Conservation (phyloP, 352 stramenopile genomes). For the Elongisporangium undulatum region DNA sequence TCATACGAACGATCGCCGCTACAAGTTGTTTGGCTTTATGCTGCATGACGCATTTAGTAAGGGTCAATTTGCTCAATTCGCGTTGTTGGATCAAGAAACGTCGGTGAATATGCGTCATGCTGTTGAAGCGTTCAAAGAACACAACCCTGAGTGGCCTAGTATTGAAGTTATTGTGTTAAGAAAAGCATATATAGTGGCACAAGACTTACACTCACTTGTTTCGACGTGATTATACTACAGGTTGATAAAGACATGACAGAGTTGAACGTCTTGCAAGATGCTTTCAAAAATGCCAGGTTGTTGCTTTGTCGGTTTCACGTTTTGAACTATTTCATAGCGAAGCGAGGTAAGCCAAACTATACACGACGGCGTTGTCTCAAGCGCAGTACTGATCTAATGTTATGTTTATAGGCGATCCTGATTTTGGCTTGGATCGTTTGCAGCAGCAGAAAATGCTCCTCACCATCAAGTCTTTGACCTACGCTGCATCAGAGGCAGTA, state of each 20-base stretch:
- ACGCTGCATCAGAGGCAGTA: background rate
- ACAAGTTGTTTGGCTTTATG: conserved; percentile 14
- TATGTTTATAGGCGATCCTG: background rate
- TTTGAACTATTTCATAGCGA: conserved; percentile 1
- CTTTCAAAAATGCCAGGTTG: background rate
- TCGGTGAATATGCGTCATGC: background rate
- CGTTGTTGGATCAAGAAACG: background rate
- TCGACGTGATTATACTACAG: background rate
- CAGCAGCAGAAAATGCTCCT: background rate
- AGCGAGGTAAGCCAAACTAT: background rate
- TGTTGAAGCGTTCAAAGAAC: background rate
- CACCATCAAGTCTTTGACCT: background rate
- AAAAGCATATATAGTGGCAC: background rate
- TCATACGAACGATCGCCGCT: conserved; percentile 7
- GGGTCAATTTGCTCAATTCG: conserved; percentile 10
- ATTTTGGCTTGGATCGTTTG: background rate
- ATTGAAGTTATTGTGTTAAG: background rate
- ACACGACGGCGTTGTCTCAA: background rate
- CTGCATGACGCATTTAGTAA: conserved; percentile 8
- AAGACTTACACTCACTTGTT: background rate
- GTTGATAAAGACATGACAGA: conserved; percentile 15
- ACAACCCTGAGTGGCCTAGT: background rate
- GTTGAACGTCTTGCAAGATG: conserved; percentile 1
- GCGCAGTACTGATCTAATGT: background rate
- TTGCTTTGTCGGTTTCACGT: conserved; percentile 10